Evolutionary conservation across 106 monocot genomes (phyloP).

Genomic region (Triglochin maritima): DNA sequence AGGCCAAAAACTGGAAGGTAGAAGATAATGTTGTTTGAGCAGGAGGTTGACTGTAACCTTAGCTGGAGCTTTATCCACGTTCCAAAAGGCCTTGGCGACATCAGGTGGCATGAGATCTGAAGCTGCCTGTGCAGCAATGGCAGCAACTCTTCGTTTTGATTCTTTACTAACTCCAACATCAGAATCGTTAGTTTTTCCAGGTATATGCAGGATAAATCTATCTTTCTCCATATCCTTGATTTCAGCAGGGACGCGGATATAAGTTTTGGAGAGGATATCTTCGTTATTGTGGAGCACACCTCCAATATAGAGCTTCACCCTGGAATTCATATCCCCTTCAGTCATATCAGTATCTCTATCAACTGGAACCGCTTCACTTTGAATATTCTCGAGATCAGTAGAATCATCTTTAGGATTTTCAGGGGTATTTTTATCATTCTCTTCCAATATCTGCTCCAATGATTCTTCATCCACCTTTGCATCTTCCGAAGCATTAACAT

Average conservation of each 20-base stretch:
- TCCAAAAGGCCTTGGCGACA: constrained; percentile 61
- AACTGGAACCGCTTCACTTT: constrained; percentile 22
- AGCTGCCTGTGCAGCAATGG: constrained; percentile 59
- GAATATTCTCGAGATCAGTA: constrained; percentile 26
- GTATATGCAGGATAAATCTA: constrained; percentile 52
- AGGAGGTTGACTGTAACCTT: constrained; percentile 23
- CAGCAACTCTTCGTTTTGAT: constrained; percentile 49
- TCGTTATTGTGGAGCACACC: constrained; percentile 81
- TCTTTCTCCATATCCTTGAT: constrained; percentile 45
- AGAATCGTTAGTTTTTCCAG: constrained; percentile 28
- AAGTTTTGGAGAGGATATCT: constrained; percentile 45
- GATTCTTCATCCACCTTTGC: constrained; percentile 43
- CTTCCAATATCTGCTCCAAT: constrained; percentile 41
- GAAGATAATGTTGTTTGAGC: too few relatives aligned
- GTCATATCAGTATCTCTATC: constrained; percentile 24
- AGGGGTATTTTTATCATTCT: constrained; percentile 35
- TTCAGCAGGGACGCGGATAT: constrained; percentile 54
- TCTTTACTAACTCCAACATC: constrained; percentile 35
- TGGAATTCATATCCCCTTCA: constrained; percentile 21
- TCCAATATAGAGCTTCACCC: constrained; percentile 62
- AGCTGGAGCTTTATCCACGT: constrained; percentile 36
- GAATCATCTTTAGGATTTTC: constrained; percentile 34
- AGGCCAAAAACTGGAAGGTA: too few relatives aligned
- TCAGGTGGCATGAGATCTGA: constrained; percentile 86
- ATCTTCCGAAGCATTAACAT: constrained; percentile 44